phyloP scores from a whole-genome alignment of 129 eudicot genomes.

The Glebionis coronaria region DNA sequence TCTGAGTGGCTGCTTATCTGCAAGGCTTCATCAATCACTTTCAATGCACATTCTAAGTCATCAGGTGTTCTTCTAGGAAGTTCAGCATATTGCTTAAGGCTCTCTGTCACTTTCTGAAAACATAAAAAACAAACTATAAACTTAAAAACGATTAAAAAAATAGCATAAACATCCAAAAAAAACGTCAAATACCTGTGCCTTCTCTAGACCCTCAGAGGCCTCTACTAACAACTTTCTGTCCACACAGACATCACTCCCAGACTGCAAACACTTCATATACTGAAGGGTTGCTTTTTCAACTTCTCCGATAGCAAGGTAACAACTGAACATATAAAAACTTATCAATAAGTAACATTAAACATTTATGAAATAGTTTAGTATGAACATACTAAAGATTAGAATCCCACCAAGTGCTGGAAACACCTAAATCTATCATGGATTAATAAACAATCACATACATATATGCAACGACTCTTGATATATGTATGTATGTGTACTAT shows the following conservation, averaged over 20 bases:
- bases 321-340: constrained; percentile 42
- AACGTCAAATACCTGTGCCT: constrained; percentile 59
- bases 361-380: neutral
- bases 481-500: neutral
- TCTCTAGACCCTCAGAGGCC: constrained; percentile 89
- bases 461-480: too few relatives aligned
- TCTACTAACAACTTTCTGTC: constrained; percentile 77
- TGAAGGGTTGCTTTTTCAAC: constrained; percentile 69
- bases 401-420: neutral
- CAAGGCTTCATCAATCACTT: constrained; percentile 56
- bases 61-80: constrained; percentile 61
- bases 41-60: constrained; percentile 56
- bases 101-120: constrained; percentile 62
- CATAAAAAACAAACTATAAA: constrained; percentile 19
- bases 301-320: constrained; percentile 94
- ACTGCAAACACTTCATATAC: constrained; percentile 76
- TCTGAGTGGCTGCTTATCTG: constrained; percentile 70
- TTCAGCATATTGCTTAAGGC: constrained; percentile 46
- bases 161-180: neutral
- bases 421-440: constrained; percentile 1
- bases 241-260: constrained; percentile 54
- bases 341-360: neutral
- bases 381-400: neutral
- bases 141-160: neutral
- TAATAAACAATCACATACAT: neutral